Base-by-base conservation (phyloP, 1,284 basidiomycete genomes). In the Tetrapyrgos nigripes region DNA sequence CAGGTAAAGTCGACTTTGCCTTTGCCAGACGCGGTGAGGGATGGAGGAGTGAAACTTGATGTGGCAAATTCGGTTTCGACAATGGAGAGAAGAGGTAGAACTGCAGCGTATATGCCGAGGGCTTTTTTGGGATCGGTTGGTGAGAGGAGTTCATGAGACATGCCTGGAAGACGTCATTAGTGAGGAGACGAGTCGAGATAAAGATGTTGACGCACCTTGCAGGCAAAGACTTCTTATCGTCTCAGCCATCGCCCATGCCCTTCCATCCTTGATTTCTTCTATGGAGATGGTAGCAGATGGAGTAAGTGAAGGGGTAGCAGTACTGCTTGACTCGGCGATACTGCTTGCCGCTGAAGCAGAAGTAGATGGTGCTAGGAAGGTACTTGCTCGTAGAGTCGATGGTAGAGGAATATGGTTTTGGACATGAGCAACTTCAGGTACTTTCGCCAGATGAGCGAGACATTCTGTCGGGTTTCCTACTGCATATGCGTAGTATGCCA, bases 401-500 rank as follows among this genome's bases (percentile, higher is more conserved):
- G 79, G 71, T 21, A 72, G 67, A 19, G 83, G 81, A 33, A 86
- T 79, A 62, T 83, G 83, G 53, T 74, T 77, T 62, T 80, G 79
- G 28, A 82, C 71, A 63, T 84, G 78, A 14, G 76, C 65, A 23
- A 86, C 71, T 65, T 86, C 82, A 33, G 85, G 81, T 13, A 92
- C 81, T 59, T 79, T 74, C 24, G 77, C 72, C 6, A 92, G 79
- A 54, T 88, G 76, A 1, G 74, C 66, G 19, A 95, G 74, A 57
- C 91, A 93, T 55, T 86, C 83, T 2, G 79, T 72, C 17, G 87
- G 87, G 19, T 84, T 78, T 29, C 86, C 86, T 3, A 94, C 74
- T 0, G 92, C 89, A 71, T 92, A 93, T 2, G 87, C 85, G 65
- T 91, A 88, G 71, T 92, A 93, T 2, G 91, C 92, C 43, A 91